phyloP scores from a whole-genome alignment of 345 rosid genomes.

The Isatis tinctoria region DNA sequence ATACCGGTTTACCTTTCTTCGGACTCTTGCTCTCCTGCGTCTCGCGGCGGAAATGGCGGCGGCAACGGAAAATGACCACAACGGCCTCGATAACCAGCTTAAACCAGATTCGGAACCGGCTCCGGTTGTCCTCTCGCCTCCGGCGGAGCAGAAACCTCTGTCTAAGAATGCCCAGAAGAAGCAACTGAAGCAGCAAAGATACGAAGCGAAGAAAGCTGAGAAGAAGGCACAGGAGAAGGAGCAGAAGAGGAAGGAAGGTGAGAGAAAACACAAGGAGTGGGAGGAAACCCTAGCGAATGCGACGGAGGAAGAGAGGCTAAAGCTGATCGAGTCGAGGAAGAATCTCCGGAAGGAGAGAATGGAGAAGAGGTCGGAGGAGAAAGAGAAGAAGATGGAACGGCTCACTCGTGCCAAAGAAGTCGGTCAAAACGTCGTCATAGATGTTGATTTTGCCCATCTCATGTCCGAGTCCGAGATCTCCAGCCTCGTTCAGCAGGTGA shows the following conservation, averaged over 20 bases:
- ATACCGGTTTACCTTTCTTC: not conserved
- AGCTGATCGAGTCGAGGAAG: slow-evolving; percentile 67
- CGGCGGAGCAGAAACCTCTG: slow-evolving; percentile 27
- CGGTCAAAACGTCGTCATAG: slow-evolving; percentile 76
- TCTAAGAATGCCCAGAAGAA: slow-evolving; percentile 85
- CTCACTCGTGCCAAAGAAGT: slow-evolving; percentile 52
- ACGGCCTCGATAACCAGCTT: slow-evolving; percentile 1
- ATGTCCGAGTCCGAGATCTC: slow-evolving; percentile 73
- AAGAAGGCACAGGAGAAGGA: slow-evolving; percentile 73
- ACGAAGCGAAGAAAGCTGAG: slow-evolving; percentile 82
- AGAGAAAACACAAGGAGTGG: slow-evolving; percentile 37
- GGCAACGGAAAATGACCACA: slow-evolving; percentile 24
- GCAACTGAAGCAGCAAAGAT: slow-evolving; percentile 70
- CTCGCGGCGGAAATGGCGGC: slow-evolving; percentile 27
- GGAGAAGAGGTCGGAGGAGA: slow-evolving; percentile 74
- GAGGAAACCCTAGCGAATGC: slow-evolving; percentile 22
- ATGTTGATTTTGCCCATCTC: slow-evolving; percentile 76
- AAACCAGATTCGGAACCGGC: not conserved
- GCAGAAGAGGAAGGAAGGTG: slow-evolving; percentile 62
- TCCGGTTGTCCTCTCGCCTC: not conserved
- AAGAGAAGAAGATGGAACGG: slow-evolving; percentile 51
- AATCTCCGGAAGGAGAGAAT: slow-evolving; percentile 62
- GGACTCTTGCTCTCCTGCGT: not conserved
- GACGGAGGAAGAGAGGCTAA: slow-evolving; percentile 60
- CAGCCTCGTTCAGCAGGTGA: slow-evolving; percentile 86